Conservation (phyloP, 1,139 yeast genomes). For the Scheffersomyces segobiensis region DNA sequence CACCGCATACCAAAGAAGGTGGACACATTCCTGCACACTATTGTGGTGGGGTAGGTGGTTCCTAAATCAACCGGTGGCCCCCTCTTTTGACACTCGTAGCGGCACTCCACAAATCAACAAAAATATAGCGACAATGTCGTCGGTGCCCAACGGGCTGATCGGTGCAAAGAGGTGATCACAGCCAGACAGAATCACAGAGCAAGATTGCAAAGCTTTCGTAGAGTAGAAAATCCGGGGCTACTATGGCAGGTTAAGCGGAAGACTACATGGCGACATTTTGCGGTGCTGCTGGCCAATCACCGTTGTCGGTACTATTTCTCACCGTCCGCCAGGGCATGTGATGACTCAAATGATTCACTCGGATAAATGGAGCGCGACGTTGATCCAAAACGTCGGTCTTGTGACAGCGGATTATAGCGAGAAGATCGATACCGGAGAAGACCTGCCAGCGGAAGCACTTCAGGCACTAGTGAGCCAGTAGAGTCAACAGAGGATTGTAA, state of each 20-base stretch:
- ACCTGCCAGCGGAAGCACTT: background rate
- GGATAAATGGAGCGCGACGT: background rate
- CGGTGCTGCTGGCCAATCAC: background rate
- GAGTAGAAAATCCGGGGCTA: background rate
- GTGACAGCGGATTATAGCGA: background rate
- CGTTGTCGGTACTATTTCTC: background rate
- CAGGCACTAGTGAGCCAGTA: background rate
- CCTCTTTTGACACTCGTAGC: background rate
- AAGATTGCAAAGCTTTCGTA: background rate
- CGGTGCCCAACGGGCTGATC: background rate
- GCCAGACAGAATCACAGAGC: background rate
- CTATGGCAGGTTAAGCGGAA: background rate
- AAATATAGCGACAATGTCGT: background rate
- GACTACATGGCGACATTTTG: background rate
- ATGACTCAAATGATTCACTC: slow-evolving; percentile 1
- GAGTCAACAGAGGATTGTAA: background rate
- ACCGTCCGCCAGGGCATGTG: background rate
- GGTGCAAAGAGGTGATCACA: background rate
- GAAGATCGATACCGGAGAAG: background rate
- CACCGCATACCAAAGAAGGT: background rate
- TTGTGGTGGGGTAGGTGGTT: background rate
- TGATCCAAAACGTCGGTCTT: background rate
- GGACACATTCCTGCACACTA: background rate
- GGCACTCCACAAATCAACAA: background rate
- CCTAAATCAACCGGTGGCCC: slow-evolving; percentile 1